These are phyloP conservation scores for Zizania palustris DNA, from an alignment of 202 grass and related monocot species.

Conservation along the genomic window DNA sequence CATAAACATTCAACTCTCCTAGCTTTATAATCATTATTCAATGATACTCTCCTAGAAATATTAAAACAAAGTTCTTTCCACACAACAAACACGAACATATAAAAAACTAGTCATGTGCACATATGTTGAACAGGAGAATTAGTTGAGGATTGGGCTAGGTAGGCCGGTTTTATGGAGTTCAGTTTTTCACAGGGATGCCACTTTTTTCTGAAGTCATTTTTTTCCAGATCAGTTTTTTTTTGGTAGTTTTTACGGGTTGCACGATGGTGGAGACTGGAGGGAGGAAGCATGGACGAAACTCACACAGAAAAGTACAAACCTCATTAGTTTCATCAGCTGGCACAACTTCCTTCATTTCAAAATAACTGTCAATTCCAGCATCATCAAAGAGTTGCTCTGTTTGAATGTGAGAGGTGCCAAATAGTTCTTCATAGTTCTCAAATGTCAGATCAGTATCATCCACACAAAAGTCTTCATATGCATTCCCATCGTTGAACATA, in stretches of 20 bases:
- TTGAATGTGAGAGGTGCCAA: conserved; percentile 72
- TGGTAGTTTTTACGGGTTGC: too few relatives aligned
- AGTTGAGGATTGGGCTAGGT: too few relatives aligned
- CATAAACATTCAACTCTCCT: conserved; percentile 13
- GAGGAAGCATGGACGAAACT: too few relatives aligned
- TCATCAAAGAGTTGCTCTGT: conserved; percentile 84
- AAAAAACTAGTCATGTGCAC: neutral
- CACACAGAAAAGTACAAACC: conserved; percentile 48
- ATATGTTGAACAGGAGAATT: too few relatives aligned
- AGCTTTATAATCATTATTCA: neutral
- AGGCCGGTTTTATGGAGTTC: too few relatives aligned
- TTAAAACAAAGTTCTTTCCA: conserved; percentile 1
- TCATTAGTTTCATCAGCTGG: conserved; percentile 54
- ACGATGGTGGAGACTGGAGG: too few relatives aligned
- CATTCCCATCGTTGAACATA: conserved; percentile 66
- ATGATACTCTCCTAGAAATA: neutral
- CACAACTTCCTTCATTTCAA: conserved; percentile 71
- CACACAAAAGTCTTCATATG: conserved; percentile 78
- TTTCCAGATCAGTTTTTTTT: too few relatives aligned
- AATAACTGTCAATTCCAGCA: conserved; percentile 75
- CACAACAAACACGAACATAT: conserved; percentile 22
- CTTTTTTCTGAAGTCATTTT: too few relatives aligned
- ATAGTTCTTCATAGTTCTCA: conserved; percentile 93
- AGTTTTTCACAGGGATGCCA: too few relatives aligned
- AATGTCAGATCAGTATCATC: conserved; percentile 77